phyloP scores from a whole-genome alignment of 108 stramenopile genomes.

The Poteriospumella lacustris region DNA sequence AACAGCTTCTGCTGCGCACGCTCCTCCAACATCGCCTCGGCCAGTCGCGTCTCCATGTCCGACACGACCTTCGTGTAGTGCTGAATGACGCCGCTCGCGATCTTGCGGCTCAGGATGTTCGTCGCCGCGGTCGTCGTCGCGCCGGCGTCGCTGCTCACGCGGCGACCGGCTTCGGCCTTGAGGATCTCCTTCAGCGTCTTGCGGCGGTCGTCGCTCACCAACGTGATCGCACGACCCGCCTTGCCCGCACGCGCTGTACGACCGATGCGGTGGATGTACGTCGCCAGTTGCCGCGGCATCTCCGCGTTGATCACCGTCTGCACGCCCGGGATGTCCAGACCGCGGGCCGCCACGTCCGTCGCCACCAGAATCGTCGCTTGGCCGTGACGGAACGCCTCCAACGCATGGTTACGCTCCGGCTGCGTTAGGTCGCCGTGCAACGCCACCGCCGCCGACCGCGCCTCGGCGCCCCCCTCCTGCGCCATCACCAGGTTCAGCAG shows the following conservation, averaged over 20 bases:
- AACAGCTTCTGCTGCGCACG: conserved; percentile 40
- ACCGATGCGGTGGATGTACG: conserved; percentile 94
- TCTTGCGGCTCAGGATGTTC: conserved; percentile 34
- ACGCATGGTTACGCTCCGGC: conserved; percentile 70
- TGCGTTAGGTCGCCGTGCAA: conserved; percentile 90
- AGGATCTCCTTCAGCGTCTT: conserved; percentile 37
- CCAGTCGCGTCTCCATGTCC: conserved; percentile 40
- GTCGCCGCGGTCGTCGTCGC: background rate
- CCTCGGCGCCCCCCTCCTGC: too few relatives aligned
- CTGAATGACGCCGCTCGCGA: conserved; percentile 37
- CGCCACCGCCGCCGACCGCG: too few relatives aligned
- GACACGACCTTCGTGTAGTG: conserved; percentile 40
- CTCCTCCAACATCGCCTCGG: conserved; percentile 44
- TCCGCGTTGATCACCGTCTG: conserved; percentile 92
- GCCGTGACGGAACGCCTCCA: conserved; percentile 79
- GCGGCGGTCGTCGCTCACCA: conserved; percentile 63
- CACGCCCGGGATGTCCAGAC: conserved; percentile 64
- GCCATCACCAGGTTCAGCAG: conserved; percentile 48
- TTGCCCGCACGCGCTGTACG: conserved; percentile 93
- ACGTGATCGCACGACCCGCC: conserved; percentile 78
- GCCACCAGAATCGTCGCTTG: conserved; percentile 82
- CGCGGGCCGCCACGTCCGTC: conserved; percentile 95
- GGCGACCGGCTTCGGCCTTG: conserved; percentile 14
- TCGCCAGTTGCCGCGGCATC: conserved; percentile 83
- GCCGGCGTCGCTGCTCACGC: too few relatives aligned